Evolutionary conservation across 306 rosid genomes (phyloP).

Genomic region (Carpinus viminea): DNA sequence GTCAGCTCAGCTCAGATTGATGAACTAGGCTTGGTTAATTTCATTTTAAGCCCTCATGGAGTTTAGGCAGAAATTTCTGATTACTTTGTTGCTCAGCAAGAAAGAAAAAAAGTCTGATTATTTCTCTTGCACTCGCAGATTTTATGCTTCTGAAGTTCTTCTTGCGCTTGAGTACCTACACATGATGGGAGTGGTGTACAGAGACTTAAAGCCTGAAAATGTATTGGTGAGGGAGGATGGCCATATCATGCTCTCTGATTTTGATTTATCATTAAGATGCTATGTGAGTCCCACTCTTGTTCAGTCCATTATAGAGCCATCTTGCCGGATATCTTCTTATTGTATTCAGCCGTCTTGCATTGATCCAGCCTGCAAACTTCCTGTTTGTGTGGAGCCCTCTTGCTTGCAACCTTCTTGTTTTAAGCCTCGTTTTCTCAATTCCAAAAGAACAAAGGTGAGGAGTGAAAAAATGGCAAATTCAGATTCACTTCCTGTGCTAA

Average conservation of each 20-base stretch:
- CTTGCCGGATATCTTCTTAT: slow-evolving; percentile 48
- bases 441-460: slow-evolving; percentile 35
- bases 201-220: slow-evolving; percentile 62
- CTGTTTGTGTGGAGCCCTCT: slow-evolving; percentile 49
- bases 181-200: slow-evolving; percentile 74
- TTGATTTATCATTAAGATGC: slow-evolving; percentile 55
- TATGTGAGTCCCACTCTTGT: slow-evolving; percentile 59
- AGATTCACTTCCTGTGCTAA: slow-evolving; percentile 47
- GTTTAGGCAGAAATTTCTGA: neutral
- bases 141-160: slow-evolving; percentile 62
- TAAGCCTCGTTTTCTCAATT: slow-evolving; percentile 40
- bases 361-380: slow-evolving; percentile 54
- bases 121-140: slow-evolving; percentile 34
- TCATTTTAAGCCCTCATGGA: neutral
- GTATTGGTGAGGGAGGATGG: slow-evolving; percentile 65
- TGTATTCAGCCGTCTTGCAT: slow-evolving; percentile 59
- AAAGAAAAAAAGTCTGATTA: neutral
- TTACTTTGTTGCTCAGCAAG: neutral
- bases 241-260: slow-evolving; percentile 66
- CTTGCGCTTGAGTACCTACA: slow-evolving; percentile 62
- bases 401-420: slow-evolving; percentile 67
- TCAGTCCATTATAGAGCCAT: slow-evolving; percentile 40
- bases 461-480: slow-evolving; percentile 28
- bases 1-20: neutral
- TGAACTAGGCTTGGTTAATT: neutral